phyloP scores from a whole-genome alignment of 768 basidiomycete genomes.

The Gloeophyllum trabeum region DNA sequence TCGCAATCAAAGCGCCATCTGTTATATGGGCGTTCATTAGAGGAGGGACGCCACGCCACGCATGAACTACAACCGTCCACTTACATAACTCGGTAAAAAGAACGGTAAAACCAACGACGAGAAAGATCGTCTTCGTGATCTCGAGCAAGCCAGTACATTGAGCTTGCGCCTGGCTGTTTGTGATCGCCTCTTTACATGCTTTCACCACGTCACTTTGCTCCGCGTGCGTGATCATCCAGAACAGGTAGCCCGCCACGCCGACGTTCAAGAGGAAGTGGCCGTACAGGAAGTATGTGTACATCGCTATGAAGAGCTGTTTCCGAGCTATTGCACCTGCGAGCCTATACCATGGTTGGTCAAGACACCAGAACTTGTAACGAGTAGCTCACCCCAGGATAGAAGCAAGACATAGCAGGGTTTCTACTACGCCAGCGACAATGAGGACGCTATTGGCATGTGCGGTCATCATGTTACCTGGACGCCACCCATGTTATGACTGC shows the following conservation, averaged over 20 bases:
- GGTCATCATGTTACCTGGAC: too few species aligned
- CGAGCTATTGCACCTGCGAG: conserved; percentile 53
- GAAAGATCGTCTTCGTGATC: too few species aligned
- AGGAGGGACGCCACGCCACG: too few species aligned
- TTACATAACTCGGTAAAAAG: background rate
- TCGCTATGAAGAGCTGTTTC: conserved; percentile 47
- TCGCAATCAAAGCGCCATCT: conserved; percentile 12
- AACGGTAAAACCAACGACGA: too few species aligned
- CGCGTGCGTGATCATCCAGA: conserved; percentile 35
- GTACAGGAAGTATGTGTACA: conserved; percentile 46
- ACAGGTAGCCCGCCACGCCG: conserved; percentile 37
- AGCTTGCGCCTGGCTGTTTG: conserved; percentile 24
- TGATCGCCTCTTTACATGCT: conserved; percentile 34
- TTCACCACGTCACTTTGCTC: conserved; percentile 27
- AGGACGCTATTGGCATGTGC: conserved; percentile 28
- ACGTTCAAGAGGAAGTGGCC: conserved; percentile 46
- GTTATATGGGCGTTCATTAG: too few species aligned
- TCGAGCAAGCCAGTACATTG: too few species aligned
- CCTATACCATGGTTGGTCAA: conserved; percentile 25
- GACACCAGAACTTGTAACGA: too few species aligned
- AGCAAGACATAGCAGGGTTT: conserved; percentile 38
- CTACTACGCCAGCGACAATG: conserved; percentile 38
- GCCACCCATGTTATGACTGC: too few species aligned
- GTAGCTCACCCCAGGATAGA: conserved; percentile 45
- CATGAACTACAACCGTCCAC: too few species aligned